Base-by-base conservation (phyloP, 2,329 filamentous ascomycete species). In the Calonectria montana region DNA sequence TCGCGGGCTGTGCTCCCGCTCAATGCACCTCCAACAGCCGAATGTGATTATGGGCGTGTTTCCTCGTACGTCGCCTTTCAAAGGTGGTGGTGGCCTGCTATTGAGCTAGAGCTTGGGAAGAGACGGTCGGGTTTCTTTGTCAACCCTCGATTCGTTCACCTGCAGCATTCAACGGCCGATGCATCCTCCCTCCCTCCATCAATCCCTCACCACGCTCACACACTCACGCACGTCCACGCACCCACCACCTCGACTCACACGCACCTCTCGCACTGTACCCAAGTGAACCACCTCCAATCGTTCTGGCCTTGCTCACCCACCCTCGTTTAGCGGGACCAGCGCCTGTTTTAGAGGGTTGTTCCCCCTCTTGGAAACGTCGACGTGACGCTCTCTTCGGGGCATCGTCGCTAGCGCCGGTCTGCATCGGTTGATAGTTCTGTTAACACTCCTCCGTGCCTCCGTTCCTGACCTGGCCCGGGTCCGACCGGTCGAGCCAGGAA, bases 381-480 rank as follows among this genome's bases (percentile, higher is more conserved):
- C 65, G 39, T 21, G 57, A 66, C n/a, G 41, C 16, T 47, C 21
- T 27, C 31, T 10, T 35, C 13, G 31, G 25, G 43, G 41, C n/a
- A 61, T 47, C 43, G 29, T 59, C 47, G 69, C 70, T 75, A 71
- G 69, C 53, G 67, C 45, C 65, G 66, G 62, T 61, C 48, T 59
- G 59, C 29, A 43, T 61, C 65, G 50, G 65, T 69, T 64, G 50
- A 57, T 57, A 21, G 29, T 50, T 8, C 55, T 27, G 29, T 12
- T 4, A n/a, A 29, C 48, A 12, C 12, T 48, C n/a, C 16, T 59
- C 25, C 10, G 31, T 29, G 27, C 27, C 27, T 53, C 35, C 21
- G 35, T 63, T 65, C 50, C 45, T 43, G 57, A 23, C 23, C 43
- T 41, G 57, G 59, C 35, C 50, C 37, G 29, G 41, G 48, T 18